Conservation (phyloP, 352 stramenopile species). For the Peronospora farinosa region DNA sequence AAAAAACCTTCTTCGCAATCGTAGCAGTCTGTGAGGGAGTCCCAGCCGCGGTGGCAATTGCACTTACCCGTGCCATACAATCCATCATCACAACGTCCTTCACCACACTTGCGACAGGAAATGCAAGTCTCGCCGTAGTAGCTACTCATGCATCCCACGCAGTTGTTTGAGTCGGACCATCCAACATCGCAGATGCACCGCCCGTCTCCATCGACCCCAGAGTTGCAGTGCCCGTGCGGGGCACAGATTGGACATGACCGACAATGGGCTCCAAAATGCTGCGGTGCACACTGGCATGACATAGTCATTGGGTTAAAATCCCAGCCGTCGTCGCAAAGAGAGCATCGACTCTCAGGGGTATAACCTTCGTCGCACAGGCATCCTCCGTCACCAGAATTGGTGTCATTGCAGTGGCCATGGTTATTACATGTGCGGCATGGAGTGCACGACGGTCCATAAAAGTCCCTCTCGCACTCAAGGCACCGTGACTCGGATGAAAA, state of each 20-base stretch:
- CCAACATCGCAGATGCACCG: constrained; percentile 80
- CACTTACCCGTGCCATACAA: constrained; percentile 69
- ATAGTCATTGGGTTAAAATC: constrained; percentile 86
- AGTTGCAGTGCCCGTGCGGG: constrained; percentile 79
- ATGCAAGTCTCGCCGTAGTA: constrained; percentile 75
- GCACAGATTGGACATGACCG: constrained; percentile 80
- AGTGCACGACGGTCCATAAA: constrained; percentile 73
- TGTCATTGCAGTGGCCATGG: constrained; percentile 76
- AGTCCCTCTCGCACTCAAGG: constrained; percentile 61
- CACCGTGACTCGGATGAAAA: constrained; percentile 70
- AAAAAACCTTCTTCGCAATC: constrained; percentile 82
- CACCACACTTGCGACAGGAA: constrained; percentile 66
- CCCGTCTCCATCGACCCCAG: constrained; percentile 71
- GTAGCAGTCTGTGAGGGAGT: constrained; percentile 65
- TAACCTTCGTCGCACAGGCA: constrained; percentile 86
- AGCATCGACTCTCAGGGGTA: constrained; percentile 62
- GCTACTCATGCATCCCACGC: constrained; percentile 77
- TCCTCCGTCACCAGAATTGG: constrained; percentile 47
- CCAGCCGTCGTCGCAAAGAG: constrained; percentile 77
- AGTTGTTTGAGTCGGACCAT: constrained; percentile 86
- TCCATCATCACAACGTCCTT: constrained; percentile 77
- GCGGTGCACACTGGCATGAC: constrained; percentile 76
- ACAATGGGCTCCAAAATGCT: constrained; percentile 76
- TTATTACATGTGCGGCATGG: constrained; percentile 79
- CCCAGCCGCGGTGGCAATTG: constrained; percentile 79